Evolutionary conservation across 2,329 filamentous ascomycete genomes (phyloP).

Genomic region (Fusarium sp.): DNA sequence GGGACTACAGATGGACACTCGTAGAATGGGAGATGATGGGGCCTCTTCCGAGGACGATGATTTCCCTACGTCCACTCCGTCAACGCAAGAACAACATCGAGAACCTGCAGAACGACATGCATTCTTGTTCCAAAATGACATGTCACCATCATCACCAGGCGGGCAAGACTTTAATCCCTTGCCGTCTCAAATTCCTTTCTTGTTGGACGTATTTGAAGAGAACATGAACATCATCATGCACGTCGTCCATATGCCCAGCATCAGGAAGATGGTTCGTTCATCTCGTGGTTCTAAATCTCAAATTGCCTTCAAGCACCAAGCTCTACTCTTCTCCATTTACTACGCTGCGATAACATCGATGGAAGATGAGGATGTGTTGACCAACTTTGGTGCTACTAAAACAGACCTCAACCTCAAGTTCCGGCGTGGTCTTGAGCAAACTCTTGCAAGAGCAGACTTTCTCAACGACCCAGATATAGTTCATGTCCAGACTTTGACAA

Average conservation of each 20-base stretch:
- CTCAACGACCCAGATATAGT: slow-evolving; percentile 68
- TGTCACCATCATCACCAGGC: slow-evolving; percentile 42
- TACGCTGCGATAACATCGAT: slow-evolving; percentile 66
- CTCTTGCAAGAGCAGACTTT: slow-evolving; percentile 70
- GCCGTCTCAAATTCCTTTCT: slow-evolving; percentile 65
- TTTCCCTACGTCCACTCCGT: slow-evolving; percentile 44
- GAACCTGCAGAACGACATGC: slow-evolving; percentile 59
- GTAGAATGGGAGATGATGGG: slow-evolving; percentile 44
- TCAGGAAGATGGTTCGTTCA: slow-evolving; percentile 50
- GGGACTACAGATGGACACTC: slow-evolving; percentile 56
- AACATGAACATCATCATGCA: slow-evolving; percentile 61
- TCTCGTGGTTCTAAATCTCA: slow-evolving; percentile 47
- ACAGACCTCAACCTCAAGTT: slow-evolving; percentile 58
- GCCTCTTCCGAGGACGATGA: slow-evolving; percentile 54
- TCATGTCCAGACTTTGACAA: slow-evolving; percentile 69
- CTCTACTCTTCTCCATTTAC: slow-evolving; percentile 67
- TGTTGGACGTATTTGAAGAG: slow-evolving; percentile 61
- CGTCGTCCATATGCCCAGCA: slow-evolving; percentile 59
- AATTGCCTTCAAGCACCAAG: slow-evolving; percentile 59
- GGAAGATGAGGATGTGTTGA: slow-evolving; percentile 66
- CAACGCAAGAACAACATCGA: slow-evolving; percentile 55
- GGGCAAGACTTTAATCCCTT: slow-evolving; percentile 60
- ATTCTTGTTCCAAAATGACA: slow-evolving; percentile 63
- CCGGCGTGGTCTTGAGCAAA: slow-evolving; percentile 67
- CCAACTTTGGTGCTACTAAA: slow-evolving; percentile 63